A percentile compares a stretch with the other conserved stretches of the same genome.
Conservation (phyloP, 2,329 filamentous ascomycete genomes). For the Colletotrichum destructivum region DNA sequence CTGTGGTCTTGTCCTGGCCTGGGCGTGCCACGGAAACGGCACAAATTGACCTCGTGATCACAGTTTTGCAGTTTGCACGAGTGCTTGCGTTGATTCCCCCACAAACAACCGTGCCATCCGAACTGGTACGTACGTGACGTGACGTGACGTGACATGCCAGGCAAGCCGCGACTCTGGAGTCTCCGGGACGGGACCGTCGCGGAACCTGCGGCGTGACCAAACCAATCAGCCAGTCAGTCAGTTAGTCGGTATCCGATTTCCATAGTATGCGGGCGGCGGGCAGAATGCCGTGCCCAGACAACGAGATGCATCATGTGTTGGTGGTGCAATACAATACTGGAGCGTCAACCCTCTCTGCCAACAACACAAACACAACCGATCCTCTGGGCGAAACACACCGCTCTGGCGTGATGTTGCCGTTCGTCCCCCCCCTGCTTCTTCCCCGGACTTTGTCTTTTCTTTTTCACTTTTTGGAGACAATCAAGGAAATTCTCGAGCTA, state of each 20-base stretch:
- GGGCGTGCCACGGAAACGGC: constrained; percentile 15
- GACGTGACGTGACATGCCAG: constrained; percentile 2
- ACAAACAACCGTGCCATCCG: constrained; percentile 41
- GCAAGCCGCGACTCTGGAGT: neutral
- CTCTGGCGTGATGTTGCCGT: neutral
- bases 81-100: constrained; percentile 17
- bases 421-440: neutral
- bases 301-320: neutral
- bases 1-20: neutral
- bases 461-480: neutral
- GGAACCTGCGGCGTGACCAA: constrained; percentile 15
- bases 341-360: too few species aligned
- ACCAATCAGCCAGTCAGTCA: neutral
- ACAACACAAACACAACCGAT: neutral
- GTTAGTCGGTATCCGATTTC: constrained; percentile 3
- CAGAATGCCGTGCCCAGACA: constrained; percentile 4
- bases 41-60: constrained; percentile 34
- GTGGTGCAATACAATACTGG: neutral
- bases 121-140: neutral
- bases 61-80: constrained; percentile 13
- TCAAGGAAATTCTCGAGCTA: neutral
- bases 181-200: neutral
- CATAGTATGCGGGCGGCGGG: neutral
- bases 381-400: neutral
- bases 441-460: neutral